Conservation (phyloP, 225 moss, liverwort and hornwort species). For the Ulota crispa region DNA sequence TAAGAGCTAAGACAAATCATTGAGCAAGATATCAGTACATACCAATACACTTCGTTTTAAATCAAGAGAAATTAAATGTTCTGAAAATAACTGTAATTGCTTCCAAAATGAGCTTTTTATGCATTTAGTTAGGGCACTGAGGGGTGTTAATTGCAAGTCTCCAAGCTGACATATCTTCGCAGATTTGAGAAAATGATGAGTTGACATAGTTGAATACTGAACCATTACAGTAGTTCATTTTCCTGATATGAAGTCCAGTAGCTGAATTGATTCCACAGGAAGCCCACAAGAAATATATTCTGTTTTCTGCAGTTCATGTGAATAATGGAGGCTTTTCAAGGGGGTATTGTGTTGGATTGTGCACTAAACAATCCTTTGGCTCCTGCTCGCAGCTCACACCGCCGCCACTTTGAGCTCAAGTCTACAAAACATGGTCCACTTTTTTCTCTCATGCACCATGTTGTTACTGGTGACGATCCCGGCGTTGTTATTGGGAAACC, state of each 20-base stretch:
- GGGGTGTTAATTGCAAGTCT: background rate
- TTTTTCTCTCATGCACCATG: conserved; percentile 85
- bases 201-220: conserved; percentile 1
- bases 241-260: background rate
- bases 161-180: background rate
- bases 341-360: conserved; percentile 28
- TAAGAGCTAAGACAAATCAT: background rate
- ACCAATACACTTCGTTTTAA: background rate
- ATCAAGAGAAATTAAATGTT: background rate
- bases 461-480: conserved; percentile 92
- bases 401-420: conserved; percentile 91
- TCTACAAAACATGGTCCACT: conserved; percentile 78
- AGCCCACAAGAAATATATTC: conserved; percentile 6
- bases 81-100: background rate
- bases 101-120: background rate
- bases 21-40: background rate
- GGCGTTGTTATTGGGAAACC: conserved; percentile 79
- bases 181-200: conserved; percentile 1
- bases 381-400: conserved; percentile 79
- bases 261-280: background rate
- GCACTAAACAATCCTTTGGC: conserved; percentile 36
- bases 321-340: conserved; percentile 32
- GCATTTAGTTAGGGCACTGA: background rate
- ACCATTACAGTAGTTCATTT: background rate
- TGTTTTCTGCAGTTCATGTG: conserved; percentile 48